Conservation (phyloP, 1,284 basidiomycete species). For the Ceratobasidium sp. region DNA sequence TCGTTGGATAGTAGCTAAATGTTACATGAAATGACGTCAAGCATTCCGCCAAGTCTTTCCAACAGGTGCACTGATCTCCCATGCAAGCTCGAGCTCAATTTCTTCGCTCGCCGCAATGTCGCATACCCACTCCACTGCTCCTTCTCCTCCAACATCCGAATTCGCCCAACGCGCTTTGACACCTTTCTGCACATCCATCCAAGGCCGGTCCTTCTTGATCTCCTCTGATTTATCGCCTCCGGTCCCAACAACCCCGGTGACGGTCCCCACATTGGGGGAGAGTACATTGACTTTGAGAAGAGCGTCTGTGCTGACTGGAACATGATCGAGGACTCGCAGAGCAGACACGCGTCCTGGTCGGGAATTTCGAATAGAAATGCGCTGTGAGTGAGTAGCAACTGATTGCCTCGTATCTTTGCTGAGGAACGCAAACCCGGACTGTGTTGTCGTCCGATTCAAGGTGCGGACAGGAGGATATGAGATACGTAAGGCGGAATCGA, state of each 20-base stretch:
- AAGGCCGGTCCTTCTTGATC: not conserved
- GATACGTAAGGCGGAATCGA: slow-evolving; percentile 44
- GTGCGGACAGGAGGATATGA: slow-evolving; percentile 47
- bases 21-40: not conserved
- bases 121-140: slow-evolving; percentile 47
- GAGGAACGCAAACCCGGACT: slow-evolving; percentile 33
- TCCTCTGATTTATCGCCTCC: not conserved
- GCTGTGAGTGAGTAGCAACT: slow-evolving; percentile 45
- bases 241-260: not conserved
- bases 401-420: slow-evolving; percentile 42
- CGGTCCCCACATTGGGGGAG: slow-evolving; percentile 42
- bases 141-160: slow-evolving; percentile 42
- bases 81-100: slow-evolving; percentile 45
- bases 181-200: slow-evolving; percentile 30
- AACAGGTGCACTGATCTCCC: slow-evolving; percentile 46
- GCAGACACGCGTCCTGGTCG: slow-evolving; percentile 41
- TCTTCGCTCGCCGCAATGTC: slow-evolving; percentile 40
- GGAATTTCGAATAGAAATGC: slow-evolving; percentile 47
- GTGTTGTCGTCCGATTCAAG: slow-evolving; percentile 42
- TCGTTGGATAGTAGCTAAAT: too few relatives aligned
- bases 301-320: slow-evolving; percentile 47
- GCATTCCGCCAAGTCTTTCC: slow-evolving; percentile 44
- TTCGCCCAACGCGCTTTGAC: slow-evolving; percentile 41
- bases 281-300: slow-evolving; percentile 46
- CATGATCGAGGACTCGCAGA: slow-evolving; percentile 46